Percentiles rank a stretch among this genome's conserved stretches.
Conservation (phyloP, 108 stramenopile species). For the Craspedostauros australis region DNA sequence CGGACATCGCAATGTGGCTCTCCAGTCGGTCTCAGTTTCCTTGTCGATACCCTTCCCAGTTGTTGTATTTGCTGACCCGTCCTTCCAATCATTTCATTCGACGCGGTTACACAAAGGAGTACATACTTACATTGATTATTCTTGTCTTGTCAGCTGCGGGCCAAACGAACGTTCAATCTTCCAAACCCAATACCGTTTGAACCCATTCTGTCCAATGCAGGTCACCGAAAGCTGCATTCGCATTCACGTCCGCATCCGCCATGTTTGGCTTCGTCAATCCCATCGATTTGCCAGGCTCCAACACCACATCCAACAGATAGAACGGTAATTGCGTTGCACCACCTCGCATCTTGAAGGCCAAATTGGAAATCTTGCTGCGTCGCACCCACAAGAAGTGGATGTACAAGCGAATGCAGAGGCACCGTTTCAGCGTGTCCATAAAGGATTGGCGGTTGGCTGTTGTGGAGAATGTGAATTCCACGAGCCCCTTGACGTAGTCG, state of each 20-base stretch:
- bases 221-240: neutral
- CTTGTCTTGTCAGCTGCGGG: no score
- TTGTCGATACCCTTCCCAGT: no score
- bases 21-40: no score
- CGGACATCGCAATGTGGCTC: no score
- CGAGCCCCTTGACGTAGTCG: constrained; percentile 36
- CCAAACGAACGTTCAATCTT: no score
- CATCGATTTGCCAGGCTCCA: constrained; percentile 56
- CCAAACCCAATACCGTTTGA: constrained; percentile 5
- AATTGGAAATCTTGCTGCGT: constrained; percentile 39
- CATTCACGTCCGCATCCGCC: constrained; percentile 1
- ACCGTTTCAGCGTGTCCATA: constrained; percentile 14
- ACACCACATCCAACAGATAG: constrained; percentile 49
- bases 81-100: no score
- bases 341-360: constrained; percentile 45
- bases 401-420: constrained; percentile 62
- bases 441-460: constrained; percentile 24
- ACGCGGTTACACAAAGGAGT: no score
- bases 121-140: no score
- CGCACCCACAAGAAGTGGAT: constrained; percentile 63
- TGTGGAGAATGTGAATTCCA: constrained; percentile 6
- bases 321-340: constrained; percentile 48
- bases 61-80: no score
- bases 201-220: constrained; percentile 15
- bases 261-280: constrained; percentile 27